phyloP scores from a whole-genome alignment of 129 eudicot species.

The Flaveria ramosissima region DNA sequence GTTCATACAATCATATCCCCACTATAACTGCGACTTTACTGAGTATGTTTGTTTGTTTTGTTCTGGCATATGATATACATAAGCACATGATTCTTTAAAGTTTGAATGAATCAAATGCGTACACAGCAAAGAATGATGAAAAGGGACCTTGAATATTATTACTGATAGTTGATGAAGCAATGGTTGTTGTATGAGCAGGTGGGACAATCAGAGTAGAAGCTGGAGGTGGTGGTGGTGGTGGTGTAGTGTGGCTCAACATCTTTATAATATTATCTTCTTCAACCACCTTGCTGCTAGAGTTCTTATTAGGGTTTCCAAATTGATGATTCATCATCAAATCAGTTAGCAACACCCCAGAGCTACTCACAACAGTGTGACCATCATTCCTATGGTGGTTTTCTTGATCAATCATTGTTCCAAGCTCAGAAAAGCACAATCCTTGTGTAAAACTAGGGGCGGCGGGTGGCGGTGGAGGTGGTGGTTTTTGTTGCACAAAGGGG shows the following conservation, averaged over 20 bases:
- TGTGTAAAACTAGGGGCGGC: slow-evolving; percentile 31
- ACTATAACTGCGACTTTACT: no score
- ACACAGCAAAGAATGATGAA: neutral
- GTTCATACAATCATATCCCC: no score
- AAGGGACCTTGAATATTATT: slow-evolving; percentile 51
- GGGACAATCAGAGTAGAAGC: slow-evolving; percentile 30
- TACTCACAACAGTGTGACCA: slow-evolving; percentile 44
- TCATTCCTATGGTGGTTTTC: slow-evolving; percentile 23
- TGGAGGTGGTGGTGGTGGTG: slow-evolving; percentile 32
- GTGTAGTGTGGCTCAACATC: slow-evolving; percentile 36
- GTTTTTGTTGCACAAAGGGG: slow-evolving; percentile 27
- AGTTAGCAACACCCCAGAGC: slow-evolving; percentile 45
- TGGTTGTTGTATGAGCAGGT: slow-evolving; percentile 30
- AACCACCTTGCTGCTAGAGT: slow-evolving; percentile 26
- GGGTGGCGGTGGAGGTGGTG: slow-evolving; percentile 1
- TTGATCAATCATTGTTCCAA: slow-evolving; percentile 21
- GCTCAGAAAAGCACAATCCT: slow-evolving; percentile 56
- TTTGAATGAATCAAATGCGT: no score
- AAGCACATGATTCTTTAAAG: no score
- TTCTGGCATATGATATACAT: no score
- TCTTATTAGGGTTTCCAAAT: slow-evolving; percentile 30
- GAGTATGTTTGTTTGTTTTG: no score
- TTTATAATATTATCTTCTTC: slow-evolving; percentile 52
- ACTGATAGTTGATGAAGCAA: slow-evolving; percentile 39
- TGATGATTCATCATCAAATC: slow-evolving; percentile 62